Percentiles rank a stretch among this genome's conserved stretches.
Evolutionary conservation across 176 grass and related monocot species (phyloP).

Genomic region (Saccharum spontaneum): DNA sequence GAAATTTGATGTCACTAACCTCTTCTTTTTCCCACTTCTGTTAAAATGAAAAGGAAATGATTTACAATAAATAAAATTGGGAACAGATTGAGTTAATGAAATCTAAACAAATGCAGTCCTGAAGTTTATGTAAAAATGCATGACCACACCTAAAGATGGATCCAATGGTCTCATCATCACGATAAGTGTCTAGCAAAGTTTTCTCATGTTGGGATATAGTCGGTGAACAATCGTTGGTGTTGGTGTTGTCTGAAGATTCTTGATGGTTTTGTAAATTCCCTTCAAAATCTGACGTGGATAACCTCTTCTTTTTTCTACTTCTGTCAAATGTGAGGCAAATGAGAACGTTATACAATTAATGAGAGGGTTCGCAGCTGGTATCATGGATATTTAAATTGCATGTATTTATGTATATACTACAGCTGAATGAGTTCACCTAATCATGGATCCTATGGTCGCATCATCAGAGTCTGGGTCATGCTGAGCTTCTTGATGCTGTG

Average conservation of each 20-base stretch:
- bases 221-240: constrained; percentile 4
- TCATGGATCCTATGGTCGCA: constrained; percentile 55
- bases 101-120: neutral
- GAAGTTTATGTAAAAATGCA: constrained; percentile 22
- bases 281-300: constrained; percentile 15
- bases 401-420: neutral
- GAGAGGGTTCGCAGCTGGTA: neutral
- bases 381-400: constrained; percentile 10
- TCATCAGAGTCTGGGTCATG: constrained; percentile 49
- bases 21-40: constrained; percentile 47
- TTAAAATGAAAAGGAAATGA: constrained; percentile 2
- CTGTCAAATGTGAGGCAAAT: constrained; percentile 22
- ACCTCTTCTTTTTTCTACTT: constrained; percentile 24
- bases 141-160: constrained; percentile 59
- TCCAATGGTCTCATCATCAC: constrained; percentile 54
- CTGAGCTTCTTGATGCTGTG: constrained; percentile 45
- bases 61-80: neutral
- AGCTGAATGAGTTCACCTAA: constrained; percentile 59
- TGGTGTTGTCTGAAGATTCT: neutral
- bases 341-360: constrained; percentile 15
- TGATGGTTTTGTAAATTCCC: constrained; percentile 3
- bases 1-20: constrained; percentile 28
- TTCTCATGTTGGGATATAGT: constrained; percentile 38
- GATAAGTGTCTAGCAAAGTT: constrained; percentile 26
- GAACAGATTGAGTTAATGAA: neutral